Conservation (phyloP, 2,329 filamentous ascomycete species). For the Immersiporthe knoxdaviesiana region DNA sequence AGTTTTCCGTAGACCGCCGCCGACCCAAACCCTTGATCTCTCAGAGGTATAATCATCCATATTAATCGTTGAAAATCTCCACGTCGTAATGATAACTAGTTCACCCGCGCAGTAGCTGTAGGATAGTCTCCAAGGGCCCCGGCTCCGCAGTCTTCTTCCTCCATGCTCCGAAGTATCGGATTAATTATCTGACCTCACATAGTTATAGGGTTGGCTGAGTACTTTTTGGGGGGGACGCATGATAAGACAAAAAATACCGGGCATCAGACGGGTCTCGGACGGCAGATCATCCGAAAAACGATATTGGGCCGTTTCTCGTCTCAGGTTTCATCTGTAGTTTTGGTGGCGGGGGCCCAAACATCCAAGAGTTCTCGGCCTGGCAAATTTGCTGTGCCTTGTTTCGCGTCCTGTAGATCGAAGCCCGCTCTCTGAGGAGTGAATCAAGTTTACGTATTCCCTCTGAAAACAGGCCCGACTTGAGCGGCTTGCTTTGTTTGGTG, state of each 20-base stretch:
- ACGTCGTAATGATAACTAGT: background rate
- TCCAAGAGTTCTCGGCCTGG: background rate
- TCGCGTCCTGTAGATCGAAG: background rate
- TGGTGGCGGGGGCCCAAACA: background rate
- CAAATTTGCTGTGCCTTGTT: background rate
- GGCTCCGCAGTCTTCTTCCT: background rate
- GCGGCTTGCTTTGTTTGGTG: too few species aligned
- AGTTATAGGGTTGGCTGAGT: background rate
- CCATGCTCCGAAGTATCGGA: background rate
- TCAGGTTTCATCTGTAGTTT: constrained; percentile 4
- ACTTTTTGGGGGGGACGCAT: background rate
- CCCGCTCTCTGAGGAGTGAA: too few species aligned
- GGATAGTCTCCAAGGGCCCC: background rate
- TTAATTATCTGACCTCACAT: background rate
- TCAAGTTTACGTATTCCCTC: too few species aligned
- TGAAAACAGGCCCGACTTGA: too few species aligned
- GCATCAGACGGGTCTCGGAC: constrained; percentile 15
- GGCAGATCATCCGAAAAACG: constrained; percentile 25
- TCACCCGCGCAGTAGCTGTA: background rate
- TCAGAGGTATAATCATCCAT: background rate
- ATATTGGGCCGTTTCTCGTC: constrained; percentile 13
- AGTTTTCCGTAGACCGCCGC: background rate
- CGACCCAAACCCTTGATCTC: background rate
- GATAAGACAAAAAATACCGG: background rate
- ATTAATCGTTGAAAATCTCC: too few species aligned